Percentiles rank a stretch among this genome's conserved stretches.
Evolutionary conservation across 140 eudicot genomes (phyloP).

Genomic region (Cichorium intybus): DNA sequence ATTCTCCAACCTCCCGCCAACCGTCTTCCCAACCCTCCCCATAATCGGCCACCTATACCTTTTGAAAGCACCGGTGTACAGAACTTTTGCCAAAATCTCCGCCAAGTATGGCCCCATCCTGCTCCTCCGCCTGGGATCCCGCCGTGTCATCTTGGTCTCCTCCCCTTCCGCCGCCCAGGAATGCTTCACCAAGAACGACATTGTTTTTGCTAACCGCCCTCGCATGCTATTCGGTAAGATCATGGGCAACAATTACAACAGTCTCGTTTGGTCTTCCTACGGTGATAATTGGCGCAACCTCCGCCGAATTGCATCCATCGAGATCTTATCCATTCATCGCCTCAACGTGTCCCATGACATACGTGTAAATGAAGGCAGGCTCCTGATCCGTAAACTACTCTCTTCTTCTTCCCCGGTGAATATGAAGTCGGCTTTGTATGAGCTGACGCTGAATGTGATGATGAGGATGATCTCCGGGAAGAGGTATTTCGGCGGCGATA

Average conservation of each 20-base stretch:
- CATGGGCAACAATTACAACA: conserved; percentile 37
- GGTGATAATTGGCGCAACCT: conserved; percentile 53
- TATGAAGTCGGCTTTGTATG: conserved; percentile 30
- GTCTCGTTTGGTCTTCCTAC: conserved; percentile 43
- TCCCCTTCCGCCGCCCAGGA: conserved; percentile 48
- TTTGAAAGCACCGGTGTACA: conserved; percentile 41
- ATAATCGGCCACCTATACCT: conserved; percentile 60
- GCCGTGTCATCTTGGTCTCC: conserved; percentile 45
- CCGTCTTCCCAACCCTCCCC: conserved; percentile 40
- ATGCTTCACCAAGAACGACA: conserved; percentile 51
- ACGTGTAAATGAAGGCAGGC: conserved; percentile 23
- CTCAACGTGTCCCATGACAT: conserved; percentile 25
- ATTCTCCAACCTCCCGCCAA: conserved; percentile 43
- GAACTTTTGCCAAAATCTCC: conserved; percentile 36
- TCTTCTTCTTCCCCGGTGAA: conserved; percentile 10
- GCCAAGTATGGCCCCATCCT: conserved; percentile 34
- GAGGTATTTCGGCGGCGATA: conserved; percentile 30
- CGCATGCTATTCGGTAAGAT: conserved; percentile 36
- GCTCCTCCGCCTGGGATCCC: conserved; percentile 44
- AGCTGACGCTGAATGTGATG: conserved; percentile 32
- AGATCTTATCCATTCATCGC: conserved; percentile 30
- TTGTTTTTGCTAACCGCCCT: conserved; percentile 67
- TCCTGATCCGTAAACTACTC: background rate
- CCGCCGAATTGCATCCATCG: conserved; percentile 36
- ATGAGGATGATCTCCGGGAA: conserved; percentile 58